Conservation (phyloP, 1,284 basidiomycete genomes). For the Apiotrichum domesticum region DNA sequence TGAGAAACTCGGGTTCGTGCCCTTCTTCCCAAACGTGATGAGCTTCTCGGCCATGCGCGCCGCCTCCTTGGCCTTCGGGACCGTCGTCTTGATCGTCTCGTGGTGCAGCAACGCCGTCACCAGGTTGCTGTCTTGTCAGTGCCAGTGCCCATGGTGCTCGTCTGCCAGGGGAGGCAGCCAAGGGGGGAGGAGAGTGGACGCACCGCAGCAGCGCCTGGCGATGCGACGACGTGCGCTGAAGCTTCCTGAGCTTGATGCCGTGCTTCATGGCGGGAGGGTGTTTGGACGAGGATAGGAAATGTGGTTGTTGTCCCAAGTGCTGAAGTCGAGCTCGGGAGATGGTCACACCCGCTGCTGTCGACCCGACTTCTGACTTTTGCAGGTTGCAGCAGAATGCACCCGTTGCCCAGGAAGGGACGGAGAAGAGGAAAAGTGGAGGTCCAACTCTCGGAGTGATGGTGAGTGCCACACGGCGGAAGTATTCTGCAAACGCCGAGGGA, state of each 20-base stretch:
- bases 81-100: slow-evolving; percentile 92
- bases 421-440: not conserved
- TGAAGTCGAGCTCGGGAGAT: too few relatives aligned
- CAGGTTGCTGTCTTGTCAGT: slow-evolving; percentile 61
- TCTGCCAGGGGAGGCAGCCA: not conserved
- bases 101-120: slow-evolving; percentile 93
- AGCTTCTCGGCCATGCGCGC: slow-evolving; percentile 92
- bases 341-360: too few relatives aligned
- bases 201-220: slow-evolving; percentile 81
- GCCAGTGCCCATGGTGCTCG: not conserved
- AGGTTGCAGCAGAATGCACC: not conserved
- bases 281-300: not conserved
- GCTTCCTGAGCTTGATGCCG: slow-evolving; percentile 79
- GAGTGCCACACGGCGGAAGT: not conserved
- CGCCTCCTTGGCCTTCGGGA: slow-evolving; percentile 91
- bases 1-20: slow-evolving; percentile 58
- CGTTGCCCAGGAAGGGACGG: not conserved
- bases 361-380: slow-evolving; percentile 8
- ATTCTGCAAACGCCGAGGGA: not conserved
- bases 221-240: slow-evolving; percentile 79
- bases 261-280: slow-evolving; percentile 65
- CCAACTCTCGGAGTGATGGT: too few relatives aligned
- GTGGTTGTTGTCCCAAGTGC: not conserved
- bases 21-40: slow-evolving; percentile 81
- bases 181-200: slow-evolving; percentile 8